Evolutionary conservation across 2,329 filamentous ascomycete species (phyloP), one percentile per base, ranked within the genome.

Genomic region (Ophiostoma pallidulum): DNA sequence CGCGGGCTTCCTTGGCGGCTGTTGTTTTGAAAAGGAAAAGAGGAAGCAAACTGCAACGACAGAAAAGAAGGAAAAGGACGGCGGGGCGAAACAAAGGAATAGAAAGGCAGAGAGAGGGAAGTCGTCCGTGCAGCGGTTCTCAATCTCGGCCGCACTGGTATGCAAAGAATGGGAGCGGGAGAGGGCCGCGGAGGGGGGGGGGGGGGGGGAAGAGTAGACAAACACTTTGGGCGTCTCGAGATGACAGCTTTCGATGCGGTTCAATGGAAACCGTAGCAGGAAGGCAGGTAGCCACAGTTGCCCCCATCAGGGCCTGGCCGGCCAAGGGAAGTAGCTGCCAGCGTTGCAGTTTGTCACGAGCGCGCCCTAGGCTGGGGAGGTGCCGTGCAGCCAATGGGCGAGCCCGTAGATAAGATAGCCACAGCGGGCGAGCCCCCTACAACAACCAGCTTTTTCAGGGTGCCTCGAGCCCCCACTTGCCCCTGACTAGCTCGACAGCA

Each of bases 261-360:
- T 18, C 32, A 35, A 35, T 18, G 33, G 42, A 28, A 28, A 28
- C 24, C 24, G 24, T 10, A 28, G 10, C 10, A 28, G 33, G 16
- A 36, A 29, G 33, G 24, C 33, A 44, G 24, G 20, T 14, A 41
- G 29, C 4, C 18, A n/a, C 9, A 24, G n/a, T n/a, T n/a, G n/a
- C n/a, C n/a, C n/a, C n/a, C n/a, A n/a, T n/a, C n/a, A n/a, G n/a
- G n/a, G n/a, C n/a, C n/a, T n/a, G n/a, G n/a, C n/a, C 4, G 35
- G 22, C 18, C 13, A 16, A 28, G 20, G 4, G 22, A 18, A 46
- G 41, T 50, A 48, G 49, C 51, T 53, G 51, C 51, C 51, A 53
- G 51, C 47, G 51, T 52, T 53, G 52, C 52, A 52, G 36, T 52
- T n/a, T 54, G 52, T 47, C 50, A 49, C 50, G 49, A 47, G 46